phyloP scores from a whole-genome alignment of 208 protist species.

The Wallacemonas rigidus region DNA sequence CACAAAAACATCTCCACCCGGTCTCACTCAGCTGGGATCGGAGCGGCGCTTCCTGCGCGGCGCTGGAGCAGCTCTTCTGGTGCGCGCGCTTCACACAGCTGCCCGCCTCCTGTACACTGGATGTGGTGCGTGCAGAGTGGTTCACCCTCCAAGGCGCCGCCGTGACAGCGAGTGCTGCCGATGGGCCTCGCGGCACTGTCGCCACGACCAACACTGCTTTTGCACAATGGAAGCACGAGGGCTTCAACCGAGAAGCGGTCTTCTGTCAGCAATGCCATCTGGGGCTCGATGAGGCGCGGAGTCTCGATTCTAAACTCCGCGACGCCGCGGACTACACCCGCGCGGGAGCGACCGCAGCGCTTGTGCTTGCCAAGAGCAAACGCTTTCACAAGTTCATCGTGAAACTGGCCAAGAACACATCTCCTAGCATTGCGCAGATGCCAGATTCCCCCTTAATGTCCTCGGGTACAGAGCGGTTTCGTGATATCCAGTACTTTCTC shows the following conservation, averaged over 20 bases:
- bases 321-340: conserved; percentile 40
- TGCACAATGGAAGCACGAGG: conserved; percentile 40
- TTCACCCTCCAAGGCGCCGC: conserved; percentile 27
- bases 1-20: conserved; percentile 3
- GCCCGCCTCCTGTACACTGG: conserved; percentile 25
- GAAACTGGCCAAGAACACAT: conserved; percentile 54
- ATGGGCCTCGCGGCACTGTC: background rate
- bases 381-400: conserved; percentile 54
- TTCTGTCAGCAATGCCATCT: conserved; percentile 54
- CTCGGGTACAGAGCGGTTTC: conserved; percentile 21
- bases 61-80: conserved; percentile 33
- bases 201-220: conserved; percentile 46
- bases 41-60: conserved; percentile 10
- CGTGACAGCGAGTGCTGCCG: conserved; percentile 10
- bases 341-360: conserved; percentile 41
- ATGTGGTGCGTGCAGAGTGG: conserved; percentile 56
- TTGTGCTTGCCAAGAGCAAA: conserved; percentile 37
- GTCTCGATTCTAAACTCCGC: conserved; percentile 48
- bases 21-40: conserved; percentile 12
- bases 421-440: conserved; percentile 29
- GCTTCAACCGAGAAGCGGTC: conserved; percentile 54
- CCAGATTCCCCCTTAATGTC: conserved; percentile 36
- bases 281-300: conserved; percentile 63
- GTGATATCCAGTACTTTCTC: conserved; percentile 52
- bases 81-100: conserved; percentile 29